phyloP scores from a whole-genome alignment of 768 basidiomycete genomes.

The Goffeauzyma gilvescens region DNA sequence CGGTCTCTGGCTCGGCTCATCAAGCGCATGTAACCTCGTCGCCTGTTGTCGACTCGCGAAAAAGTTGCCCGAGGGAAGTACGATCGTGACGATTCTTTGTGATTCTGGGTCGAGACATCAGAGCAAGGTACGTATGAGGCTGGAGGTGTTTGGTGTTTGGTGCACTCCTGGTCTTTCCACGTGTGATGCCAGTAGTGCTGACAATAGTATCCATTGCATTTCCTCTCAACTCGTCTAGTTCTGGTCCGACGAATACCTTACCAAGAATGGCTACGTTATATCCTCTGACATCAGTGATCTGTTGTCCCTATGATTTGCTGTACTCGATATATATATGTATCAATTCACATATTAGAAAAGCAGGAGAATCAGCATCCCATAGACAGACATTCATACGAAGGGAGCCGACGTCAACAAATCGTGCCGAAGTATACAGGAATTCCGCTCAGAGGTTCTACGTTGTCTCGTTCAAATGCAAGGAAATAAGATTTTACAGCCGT shows the following conservation, averaged over 20 bases:
- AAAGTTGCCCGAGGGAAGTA: slow-evolving; percentile 48
- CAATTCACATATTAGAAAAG: slow-evolving; percentile 1
- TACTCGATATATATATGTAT: slow-evolving; percentile 18
- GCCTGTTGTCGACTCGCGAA: slow-evolving; percentile 66
- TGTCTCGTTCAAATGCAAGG: not conserved
- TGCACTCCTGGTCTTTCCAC: too few species aligned
- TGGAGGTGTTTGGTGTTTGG: too few species aligned
- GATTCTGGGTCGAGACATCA: slow-evolving; percentile 84
- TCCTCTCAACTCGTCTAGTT: slow-evolving; percentile 9
- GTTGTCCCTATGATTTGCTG: slow-evolving; percentile 12
- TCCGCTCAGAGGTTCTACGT: too few species aligned
- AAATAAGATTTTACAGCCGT: not conserved
- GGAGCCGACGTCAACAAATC: not conserved
- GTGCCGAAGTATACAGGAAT: not conserved
- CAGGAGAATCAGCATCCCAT: not conserved
- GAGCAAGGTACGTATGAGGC: slow-evolving; percentile 49
- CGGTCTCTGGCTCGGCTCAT: slow-evolving; percentile 86
- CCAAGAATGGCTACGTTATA: slow-evolving; percentile 14
- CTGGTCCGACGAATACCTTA: slow-evolving; percentile 30
- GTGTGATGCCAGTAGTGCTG: too few species aligned
- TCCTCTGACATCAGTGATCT: slow-evolving; percentile 13
- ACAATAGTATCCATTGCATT: not conserved
- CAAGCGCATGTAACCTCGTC: slow-evolving; percentile 89
- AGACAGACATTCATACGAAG: not conserved
- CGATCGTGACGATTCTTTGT: slow-evolving; percentile 75